A percentile compares a stretch with the other conserved stretches of the same genome.
These are phyloP conservation scores for Termitomyces sp. DNA, from an alignment of 768 basidiomycete species.

Conservation along the genomic window DNA sequence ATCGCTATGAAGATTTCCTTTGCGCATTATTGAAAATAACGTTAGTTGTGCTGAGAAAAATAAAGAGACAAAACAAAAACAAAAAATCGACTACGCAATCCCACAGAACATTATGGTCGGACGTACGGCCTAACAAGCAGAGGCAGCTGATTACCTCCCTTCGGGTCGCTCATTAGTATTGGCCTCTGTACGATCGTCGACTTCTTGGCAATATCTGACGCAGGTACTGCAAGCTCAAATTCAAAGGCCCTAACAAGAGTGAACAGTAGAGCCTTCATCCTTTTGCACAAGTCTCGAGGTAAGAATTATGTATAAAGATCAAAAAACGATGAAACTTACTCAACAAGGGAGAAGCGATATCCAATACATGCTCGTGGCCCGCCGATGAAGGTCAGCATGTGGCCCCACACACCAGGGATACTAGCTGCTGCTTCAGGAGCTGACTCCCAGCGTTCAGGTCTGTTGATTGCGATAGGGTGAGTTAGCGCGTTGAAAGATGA, in stretches of 20 bases:
- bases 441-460: slow-evolving; percentile 64
- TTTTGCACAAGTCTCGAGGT: slow-evolving; percentile 6
- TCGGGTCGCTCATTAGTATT: slow-evolving; percentile 36
- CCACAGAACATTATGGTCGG: not conserved
- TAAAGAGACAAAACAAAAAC: not conserved
- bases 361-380: slow-evolving; percentile 69
- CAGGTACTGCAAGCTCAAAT: slow-evolving; percentile 53
- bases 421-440: slow-evolving; percentile 40
- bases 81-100: not conserved
- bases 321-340: slow-evolving; percentile 30
- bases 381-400: slow-evolving; percentile 60
- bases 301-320: not conserved
- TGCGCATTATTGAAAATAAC: too few relatives aligned
- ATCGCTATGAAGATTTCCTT: too few relatives aligned
- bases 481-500: not conserved
- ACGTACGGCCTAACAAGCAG: slow-evolving; percentile 32
- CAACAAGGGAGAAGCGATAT: slow-evolving; percentile 59
- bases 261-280: slow-evolving; percentile 43
- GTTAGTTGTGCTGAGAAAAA: not conserved
- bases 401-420: slow-evolving; percentile 62
- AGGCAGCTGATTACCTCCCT: slow-evolving; percentile 44
- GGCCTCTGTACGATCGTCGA: slow-evolving; percentile 44
- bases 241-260: slow-evolving; percentile 52
- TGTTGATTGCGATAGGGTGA: slow-evolving; percentile 32
- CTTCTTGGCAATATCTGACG: slow-evolving; percentile 38